These are phyloP conservation scores for Salix purpurea DNA, from an alignment of 345 rosid species.

Conservation along the genomic window DNA sequence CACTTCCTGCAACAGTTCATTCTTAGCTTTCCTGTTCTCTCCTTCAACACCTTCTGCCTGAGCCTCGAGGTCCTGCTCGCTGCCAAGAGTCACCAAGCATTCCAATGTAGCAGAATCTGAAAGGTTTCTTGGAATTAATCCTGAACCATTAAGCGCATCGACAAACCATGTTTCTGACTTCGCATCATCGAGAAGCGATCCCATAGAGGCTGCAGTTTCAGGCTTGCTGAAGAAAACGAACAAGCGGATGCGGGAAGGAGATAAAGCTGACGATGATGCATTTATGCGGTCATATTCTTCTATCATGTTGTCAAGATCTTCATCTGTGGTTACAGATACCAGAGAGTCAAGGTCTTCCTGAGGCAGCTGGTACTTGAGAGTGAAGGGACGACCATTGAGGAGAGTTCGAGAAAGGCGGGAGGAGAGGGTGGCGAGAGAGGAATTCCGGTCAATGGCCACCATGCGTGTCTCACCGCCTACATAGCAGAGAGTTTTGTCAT, in stretches of 20 bases:
- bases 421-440: constrained; percentile 46
- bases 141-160: constrained; percentile 68
- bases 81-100: constrained; percentile 51
- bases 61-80: constrained; percentile 27
- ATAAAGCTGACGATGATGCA: constrained; percentile 26
- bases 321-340: constrained; percentile 66
- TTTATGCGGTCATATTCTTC: constrained; percentile 66
- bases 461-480: constrained; percentile 71
- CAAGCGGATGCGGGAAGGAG: constrained; percentile 52
- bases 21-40: constrained; percentile 29
- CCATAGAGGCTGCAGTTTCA: constrained; percentile 72
- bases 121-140: constrained; percentile 54
- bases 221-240: constrained; percentile 67
- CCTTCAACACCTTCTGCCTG: constrained; percentile 18
- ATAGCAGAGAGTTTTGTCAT: constrained; percentile 70
- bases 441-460: constrained; percentile 57
- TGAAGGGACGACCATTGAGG: constrained; percentile 60
- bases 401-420: constrained; percentile 60
- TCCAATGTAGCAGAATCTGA: constrained; percentile 61
- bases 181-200: constrained; percentile 53
- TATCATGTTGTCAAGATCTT: constrained; percentile 80
- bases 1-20: constrained; percentile 36
- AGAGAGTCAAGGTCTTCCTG: constrained; percentile 81
- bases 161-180: constrained; percentile 84
- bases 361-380: constrained; percentile 82